Evolutionary conservation across 2,329 filamentous ascomycete species (phyloP).

Genomic region (Aureobasidium leucospermi): DNA sequence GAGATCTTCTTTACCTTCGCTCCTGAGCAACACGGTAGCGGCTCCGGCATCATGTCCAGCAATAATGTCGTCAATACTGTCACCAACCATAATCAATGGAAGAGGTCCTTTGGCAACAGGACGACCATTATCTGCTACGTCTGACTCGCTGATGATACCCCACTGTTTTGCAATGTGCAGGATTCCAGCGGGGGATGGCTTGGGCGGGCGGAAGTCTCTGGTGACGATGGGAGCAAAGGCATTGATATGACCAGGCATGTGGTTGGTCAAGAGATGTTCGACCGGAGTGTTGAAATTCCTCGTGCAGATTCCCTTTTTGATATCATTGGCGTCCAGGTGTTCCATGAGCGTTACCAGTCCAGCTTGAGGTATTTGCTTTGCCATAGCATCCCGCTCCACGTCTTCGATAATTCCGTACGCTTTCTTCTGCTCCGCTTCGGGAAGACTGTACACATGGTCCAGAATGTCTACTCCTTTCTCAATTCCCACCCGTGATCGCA

Average conservation of each 20-base stretch:
- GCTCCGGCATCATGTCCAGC: constrained; percentile 77
- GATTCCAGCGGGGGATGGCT: constrained; percentile 82
- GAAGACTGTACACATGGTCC: constrained; percentile 72
- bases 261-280: constrained; percentile 64
- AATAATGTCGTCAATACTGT: constrained; percentile 85
- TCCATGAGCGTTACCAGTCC: constrained; percentile 72
- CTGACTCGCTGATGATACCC: constrained; percentile 46
- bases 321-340: constrained; percentile 60
- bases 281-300: constrained; percentile 85
- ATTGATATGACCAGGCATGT: constrained; percentile 53
- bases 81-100: constrained; percentile 47
- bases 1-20: constrained; percentile 29
- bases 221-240: constrained; percentile 74
- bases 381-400: too few relatives aligned
- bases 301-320: constrained; percentile 84
- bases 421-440: constrained; percentile 47
- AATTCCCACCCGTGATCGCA: too few relatives aligned
- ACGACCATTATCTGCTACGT: constrained; percentile 21
- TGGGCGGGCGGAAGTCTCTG: constrained; percentile 72
- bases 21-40: constrained; percentile 71
- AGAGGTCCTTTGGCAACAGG: constrained; percentile 15
- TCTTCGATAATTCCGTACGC: too few relatives aligned
- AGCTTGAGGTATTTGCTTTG: constrained; percentile 70
- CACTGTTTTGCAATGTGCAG: constrained; percentile 74
- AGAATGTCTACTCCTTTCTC: too few relatives aligned